These are phyloP conservation scores for Cutaneotrichosporon mucoides DNA, from an alignment of 1,284 basidiomycete species.

Conservation along the genomic window DNA sequence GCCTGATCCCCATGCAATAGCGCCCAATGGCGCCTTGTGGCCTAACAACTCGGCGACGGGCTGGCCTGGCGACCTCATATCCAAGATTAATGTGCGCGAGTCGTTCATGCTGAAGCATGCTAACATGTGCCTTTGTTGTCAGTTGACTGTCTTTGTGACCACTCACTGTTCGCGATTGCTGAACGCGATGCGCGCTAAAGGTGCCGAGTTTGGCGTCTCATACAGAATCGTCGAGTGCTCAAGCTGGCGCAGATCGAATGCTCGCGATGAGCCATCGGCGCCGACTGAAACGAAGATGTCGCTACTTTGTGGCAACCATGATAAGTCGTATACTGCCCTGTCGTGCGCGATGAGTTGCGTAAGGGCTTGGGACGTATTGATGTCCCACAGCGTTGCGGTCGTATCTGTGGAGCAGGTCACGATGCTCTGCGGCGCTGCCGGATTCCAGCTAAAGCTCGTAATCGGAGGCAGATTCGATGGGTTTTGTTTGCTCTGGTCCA, in stretches of 20 bases:
- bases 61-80: constrained; percentile 89
- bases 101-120: constrained; percentile 62
- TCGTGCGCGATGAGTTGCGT: constrained; percentile 98
- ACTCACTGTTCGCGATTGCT: constrained; percentile 43
- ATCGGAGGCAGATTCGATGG: constrained; percentile 66
- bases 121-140: constrained; percentile 41
- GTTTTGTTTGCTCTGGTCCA: constrained; percentile 73
- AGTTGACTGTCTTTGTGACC: not conserved
- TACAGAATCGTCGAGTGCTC: constrained; percentile 99
- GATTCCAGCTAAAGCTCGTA: constrained; percentile 95
- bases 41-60: constrained; percentile 85
- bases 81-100: constrained; percentile 77
- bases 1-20: constrained; percentile 75
- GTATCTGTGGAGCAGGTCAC: constrained; percentile 97
- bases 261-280: constrained; percentile 91
- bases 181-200: constrained; percentile 82
- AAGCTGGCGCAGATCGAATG: constrained; percentile 91
- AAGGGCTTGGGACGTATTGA: constrained; percentile 89
- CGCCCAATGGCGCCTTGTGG: constrained; percentile 67
- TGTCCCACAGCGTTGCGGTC: constrained; percentile 95
- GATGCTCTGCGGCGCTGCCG: constrained; percentile 76
- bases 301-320: constrained; percentile 95
- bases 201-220: constrained; percentile 67
- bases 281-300: constrained; percentile 99
- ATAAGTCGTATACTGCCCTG: constrained; percentile 71